Percentiles rank a stretch among this genome's conserved stretches.
phyloP scores from a whole-genome alignment of 306 rosid genomes.

The Acacia melanoxylon region DNA sequence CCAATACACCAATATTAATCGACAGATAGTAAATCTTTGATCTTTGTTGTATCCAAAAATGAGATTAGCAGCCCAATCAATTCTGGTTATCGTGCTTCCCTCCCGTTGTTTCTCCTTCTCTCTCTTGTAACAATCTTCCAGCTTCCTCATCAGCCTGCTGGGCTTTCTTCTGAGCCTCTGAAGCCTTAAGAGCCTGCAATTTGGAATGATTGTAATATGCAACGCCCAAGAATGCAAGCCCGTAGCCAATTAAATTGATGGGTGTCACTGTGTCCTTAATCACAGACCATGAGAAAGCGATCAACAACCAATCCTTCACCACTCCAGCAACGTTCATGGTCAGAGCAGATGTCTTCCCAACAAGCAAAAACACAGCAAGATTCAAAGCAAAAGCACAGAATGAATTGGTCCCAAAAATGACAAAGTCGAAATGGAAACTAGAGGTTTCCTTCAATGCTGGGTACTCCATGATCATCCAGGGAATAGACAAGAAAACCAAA shows the following conservation, averaged over 20 bases:
- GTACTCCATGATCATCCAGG: conserved; percentile 61
- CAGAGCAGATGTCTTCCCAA: conserved; percentile 74
- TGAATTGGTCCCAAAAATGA: conserved; percentile 62
- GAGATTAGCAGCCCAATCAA: conserved; percentile 35
- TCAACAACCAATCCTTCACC: conserved; percentile 73
- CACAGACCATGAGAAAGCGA: conserved; percentile 79
- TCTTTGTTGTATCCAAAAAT: conserved; percentile 11
- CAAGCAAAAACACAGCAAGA: conserved; percentile 71
- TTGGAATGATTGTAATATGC: conserved; percentile 69
- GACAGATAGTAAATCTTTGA: neutral
- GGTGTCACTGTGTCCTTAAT: conserved; percentile 70
- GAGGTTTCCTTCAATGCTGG: conserved; percentile 58
- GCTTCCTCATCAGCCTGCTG: conserved; percentile 68
- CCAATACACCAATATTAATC: conserved; percentile 1
- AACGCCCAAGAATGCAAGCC: conserved; percentile 61
- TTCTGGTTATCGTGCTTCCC: conserved; percentile 48
- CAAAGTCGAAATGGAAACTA: conserved; percentile 55
- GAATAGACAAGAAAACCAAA: conserved; percentile 53
- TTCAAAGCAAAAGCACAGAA: conserved; percentile 68
- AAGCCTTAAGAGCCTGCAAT: conserved; percentile 64
- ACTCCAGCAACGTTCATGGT: conserved; percentile 82
- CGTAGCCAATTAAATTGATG: conserved; percentile 59
- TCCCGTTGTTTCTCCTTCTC: conserved; percentile 40
- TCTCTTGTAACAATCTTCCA: conserved; percentile 66
- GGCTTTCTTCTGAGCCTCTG: conserved; percentile 61